Base-by-base conservation (phyloP, 2,329 filamentous ascomycete species). In the Botrytis fabae region DNA sequence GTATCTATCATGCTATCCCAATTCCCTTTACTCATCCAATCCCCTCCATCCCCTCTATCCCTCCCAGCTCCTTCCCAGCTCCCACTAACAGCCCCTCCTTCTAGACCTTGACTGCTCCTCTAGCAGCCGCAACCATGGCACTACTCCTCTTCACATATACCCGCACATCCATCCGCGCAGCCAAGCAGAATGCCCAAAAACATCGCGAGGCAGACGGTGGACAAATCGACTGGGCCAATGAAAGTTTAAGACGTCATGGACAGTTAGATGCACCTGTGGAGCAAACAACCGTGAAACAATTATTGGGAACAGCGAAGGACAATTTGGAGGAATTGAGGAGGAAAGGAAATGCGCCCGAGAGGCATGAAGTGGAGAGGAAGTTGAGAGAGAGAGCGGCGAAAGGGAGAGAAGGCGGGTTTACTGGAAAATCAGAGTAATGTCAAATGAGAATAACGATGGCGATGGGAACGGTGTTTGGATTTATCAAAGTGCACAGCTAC, bases 101-200 rank as follows among this genome's bases (percentile, higher is more conserved):
- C 22, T 25, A 80, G 79, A 78, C 76, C 60, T 65, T 87, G 72
- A 84, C 85, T 74, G 85, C 85, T 70, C 86, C 86, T 14, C 79
- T 85, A 35, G 86, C 86, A 28, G 86, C 86, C 57, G 87, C 87
- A 74, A 85, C 85, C 28, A 88, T 88, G 86, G 86, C 86, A 5
- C 81, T 83, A 64, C 78, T 88, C 20, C 80, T 88, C 35, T 85
- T 88, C 73, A 84, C 84, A 59, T 93, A 93, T 81, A 85, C 89
- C 42, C 83, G 90, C 69, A 90, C 87, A 14, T 90, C 88, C 38
- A 92, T 93, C 75, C 85, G 86, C 74, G 87, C 89, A 38, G 91
- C 91, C 4, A 91, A 91, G 77, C 84, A 87, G 64, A 91, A 92
- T 75, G 90, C 90, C 0, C 85, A 89, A 76, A 83, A 84, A 75